Base-by-base conservation (phyloP, 2,329 filamentous ascomycete genomes). In the Ceratocystis colombiana region DNA sequence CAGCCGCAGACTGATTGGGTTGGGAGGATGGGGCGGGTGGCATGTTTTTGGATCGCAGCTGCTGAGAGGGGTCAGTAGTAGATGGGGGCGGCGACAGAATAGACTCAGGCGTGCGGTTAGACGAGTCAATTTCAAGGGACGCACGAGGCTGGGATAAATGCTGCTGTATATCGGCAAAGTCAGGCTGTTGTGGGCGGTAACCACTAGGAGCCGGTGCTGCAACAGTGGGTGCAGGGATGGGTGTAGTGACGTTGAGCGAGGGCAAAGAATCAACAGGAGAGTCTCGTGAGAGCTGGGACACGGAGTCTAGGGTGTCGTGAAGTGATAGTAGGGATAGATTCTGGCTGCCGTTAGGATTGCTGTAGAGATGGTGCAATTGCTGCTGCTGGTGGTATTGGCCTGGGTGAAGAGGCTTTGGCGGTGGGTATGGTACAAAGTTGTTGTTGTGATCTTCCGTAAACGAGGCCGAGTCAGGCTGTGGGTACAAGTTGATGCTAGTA, bases 231-330 rank as follows among this genome's bases (percentile, higher is more conserved):
- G 69, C 76, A 75, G 67, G 74, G 75, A 68, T 74, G 73, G 55
- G 69, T 66, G 41, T 72, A 71, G 57, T 30, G 68, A 74, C 62
- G 71, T 71, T 68, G 74, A 73, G 68, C 82, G 81, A 48, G 76
- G 76, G 59, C 7, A 68, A 28, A 22, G 64, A 67, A 69, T 84
- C 82, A 53, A 79, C 73, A 45, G 80, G 80, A 44, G 83, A 85
- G 68, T 87, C 84, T 77, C 82, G 79, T 72, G 84, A 87, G 70
- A 84, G 73, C 73, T 86, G 83, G 5, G 84, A 86, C 46, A 84
- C 74, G 4, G 83, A 84, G 73, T 87, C 84, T 33, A 82, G 75
- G 71, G 84, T 85, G 66, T 76, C 76, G 46, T 74, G 75, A 46
- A 68, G 55, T 25, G 64, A 48, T 12, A 45, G 41, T 3, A 45